Evolutionary conservation across 495 filamentous ascomycete genomes (phyloP).

Genomic region (Talaromyces nanjingensis): DNA sequence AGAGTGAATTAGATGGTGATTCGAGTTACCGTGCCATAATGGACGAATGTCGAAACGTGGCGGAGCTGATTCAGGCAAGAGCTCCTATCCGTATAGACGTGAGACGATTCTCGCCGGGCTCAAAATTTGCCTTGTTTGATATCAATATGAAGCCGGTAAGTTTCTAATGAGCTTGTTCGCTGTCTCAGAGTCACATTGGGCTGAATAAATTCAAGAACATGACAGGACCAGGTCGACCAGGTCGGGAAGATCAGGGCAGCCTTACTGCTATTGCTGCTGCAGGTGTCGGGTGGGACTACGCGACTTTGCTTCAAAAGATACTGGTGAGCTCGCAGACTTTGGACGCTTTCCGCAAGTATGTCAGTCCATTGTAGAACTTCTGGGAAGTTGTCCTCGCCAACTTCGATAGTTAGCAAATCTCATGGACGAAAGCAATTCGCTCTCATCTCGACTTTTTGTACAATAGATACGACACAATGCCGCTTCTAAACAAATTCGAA

Average conservation of each 20-base stretch:
- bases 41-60: constrained; percentile 24
- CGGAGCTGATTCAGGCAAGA: constrained; percentile 20
- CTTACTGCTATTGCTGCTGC: constrained; percentile 20
- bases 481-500: no score
- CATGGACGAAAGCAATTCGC: no score
- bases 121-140: constrained; percentile 32
- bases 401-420: no score
- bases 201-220: constrained; percentile 17
- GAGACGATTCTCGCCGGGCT: constrained; percentile 18
- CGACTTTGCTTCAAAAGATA: constrained; percentile 11
- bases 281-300: constrained; percentile 20
- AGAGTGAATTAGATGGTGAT: constrained; percentile 15
- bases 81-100: constrained; percentile 31
- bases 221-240: constrained; percentile 25
- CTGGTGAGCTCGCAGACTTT: no score
- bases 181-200: no score
- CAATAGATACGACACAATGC: no score
- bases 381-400: no score
- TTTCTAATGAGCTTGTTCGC: background rate
- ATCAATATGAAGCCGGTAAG: constrained; percentile 38
- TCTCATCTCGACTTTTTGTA: no score
- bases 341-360: no score
- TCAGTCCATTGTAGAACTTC: no score
- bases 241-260: constrained; percentile 25
- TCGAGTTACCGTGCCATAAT: constrained; percentile 14